A percentile compares a stretch with the other conserved stretches of the same genome.
phyloP scores from a whole-genome alignment of 495 filamentous ascomycete genomes.

The Apiosordaria backusii region DNA sequence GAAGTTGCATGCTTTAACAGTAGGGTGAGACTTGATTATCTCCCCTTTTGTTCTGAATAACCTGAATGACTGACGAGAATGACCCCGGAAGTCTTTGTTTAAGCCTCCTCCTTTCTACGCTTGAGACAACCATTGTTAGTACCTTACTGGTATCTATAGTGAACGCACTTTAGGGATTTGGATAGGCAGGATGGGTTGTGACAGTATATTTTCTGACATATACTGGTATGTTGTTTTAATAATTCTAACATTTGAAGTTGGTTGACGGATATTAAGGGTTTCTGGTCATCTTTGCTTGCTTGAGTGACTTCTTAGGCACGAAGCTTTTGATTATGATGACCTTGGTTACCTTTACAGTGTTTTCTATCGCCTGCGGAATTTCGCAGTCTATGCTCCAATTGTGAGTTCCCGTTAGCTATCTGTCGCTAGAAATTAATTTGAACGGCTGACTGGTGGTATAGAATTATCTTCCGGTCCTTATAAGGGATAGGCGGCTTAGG shows the following conservation, averaged over 20 bases:
- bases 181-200: conserved; percentile 52
- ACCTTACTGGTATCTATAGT: conserved; percentile 57
- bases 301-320: conserved; percentile 52
- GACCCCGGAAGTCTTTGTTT: conserved; percentile 41
- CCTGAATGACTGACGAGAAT: not conserved
- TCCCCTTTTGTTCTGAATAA: not conserved
- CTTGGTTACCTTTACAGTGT: conserved; percentile 47
- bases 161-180: conserved; percentile 48
- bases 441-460: conserved; percentile 16
- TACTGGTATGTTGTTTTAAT: conserved; percentile 30
- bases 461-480: conserved; percentile 52
- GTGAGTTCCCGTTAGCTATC: conserved; percentile 30
- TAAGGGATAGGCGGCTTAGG: conserved; percentile 56
- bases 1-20: conserved; percentile 39
- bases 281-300: conserved; percentile 50
- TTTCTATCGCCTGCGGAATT: conserved; percentile 52
- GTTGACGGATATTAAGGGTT: conserved; percentile 30
- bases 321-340: conserved; percentile 43
- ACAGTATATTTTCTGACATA: conserved; percentile 56
- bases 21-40: conserved; percentile 30
- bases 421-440: not conserved
- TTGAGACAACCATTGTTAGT: conserved; percentile 57
- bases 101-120: conserved; percentile 48
- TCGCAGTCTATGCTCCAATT: conserved; percentile 44
- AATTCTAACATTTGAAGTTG: not conserved